Conservation (phyloP, 495 filamentous ascomycete species). For the Bryoglossum gracile region DNA sequence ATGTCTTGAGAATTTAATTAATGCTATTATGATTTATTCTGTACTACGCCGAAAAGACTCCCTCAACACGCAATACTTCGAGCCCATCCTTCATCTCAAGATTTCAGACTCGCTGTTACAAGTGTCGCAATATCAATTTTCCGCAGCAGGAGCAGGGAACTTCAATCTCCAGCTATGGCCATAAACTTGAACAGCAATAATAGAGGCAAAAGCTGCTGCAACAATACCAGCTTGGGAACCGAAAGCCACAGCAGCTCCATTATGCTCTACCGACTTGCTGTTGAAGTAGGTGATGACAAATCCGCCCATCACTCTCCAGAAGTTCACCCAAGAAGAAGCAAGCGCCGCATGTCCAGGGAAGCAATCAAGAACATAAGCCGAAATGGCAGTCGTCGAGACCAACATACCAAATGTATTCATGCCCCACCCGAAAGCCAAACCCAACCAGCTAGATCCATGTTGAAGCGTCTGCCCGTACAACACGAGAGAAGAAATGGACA, state of each 20-base stretch:
- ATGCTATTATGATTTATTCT: too few relatives aligned
- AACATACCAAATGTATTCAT: conserved; percentile 28
- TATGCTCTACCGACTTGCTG: conserved; percentile 24
- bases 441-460: conserved; percentile 26
- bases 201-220: conserved; percentile 8
- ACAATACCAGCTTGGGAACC: conserved; percentile 28
- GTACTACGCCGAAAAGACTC: too few relatives aligned
- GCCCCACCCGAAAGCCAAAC: conserved; percentile 27
- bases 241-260: conserved; percentile 26
- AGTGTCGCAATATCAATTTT: too few relatives aligned
- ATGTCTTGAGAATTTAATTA: too few relatives aligned
- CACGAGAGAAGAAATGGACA: conserved; percentile 14
- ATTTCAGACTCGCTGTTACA: too few relatives aligned
- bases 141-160: conserved; percentile 12
- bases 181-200: conserved; percentile 7
- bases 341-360: conserved; percentile 31
- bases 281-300: conserved; percentile 33
- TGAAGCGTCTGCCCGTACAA: conserved; percentile 31
- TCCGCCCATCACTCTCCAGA: conserved; percentile 28
- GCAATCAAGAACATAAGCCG: conserved; percentile 32
- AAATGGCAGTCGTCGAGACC: conserved; percentile 28
- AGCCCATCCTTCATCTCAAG: too few relatives aligned
- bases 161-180: conserved; percentile 9
- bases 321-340: conserved; percentile 29
- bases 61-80: too few relatives aligned